phyloP scores from a whole-genome alignment of 1,284 basidiomycete species.

The Tilletia setariae region DNA sequence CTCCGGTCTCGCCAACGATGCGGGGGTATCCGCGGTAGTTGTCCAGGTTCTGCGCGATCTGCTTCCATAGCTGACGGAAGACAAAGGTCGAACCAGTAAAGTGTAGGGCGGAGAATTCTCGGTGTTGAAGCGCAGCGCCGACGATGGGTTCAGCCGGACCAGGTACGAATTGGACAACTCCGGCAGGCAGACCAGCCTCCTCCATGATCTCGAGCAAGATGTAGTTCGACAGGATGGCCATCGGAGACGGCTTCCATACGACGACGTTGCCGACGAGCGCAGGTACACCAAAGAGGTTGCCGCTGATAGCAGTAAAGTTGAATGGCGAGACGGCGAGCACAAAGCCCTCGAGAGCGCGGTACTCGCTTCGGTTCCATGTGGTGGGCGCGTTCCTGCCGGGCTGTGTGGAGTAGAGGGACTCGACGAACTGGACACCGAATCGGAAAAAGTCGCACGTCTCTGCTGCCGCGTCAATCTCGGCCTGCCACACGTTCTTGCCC shows the following conservation, averaged over 20 bases:
- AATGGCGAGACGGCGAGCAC: constrained; percentile 96
- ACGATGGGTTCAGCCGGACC: constrained; percentile 50
- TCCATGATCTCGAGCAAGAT: constrained; percentile 83
- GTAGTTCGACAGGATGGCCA: constrained; percentile 92
- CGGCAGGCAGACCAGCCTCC: constrained; percentile 89
- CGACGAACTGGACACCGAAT: constrained; percentile 93
- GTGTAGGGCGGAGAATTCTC: constrained; percentile 81
- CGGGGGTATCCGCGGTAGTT: constrained; percentile 76
- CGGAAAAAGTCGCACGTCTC: constrained; percentile 93
- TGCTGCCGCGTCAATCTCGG: constrained; percentile 97
- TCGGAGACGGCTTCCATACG: constrained; percentile 96
- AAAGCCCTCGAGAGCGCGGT: constrained; percentile 93
- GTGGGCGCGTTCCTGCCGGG: constrained; percentile 80
- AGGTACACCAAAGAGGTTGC: constrained; percentile 62
- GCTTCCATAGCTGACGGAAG: constrained; percentile 86
- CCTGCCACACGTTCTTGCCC: constrained; percentile 99
- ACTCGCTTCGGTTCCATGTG: constrained; percentile 95
- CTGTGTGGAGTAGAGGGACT: constrained; percentile 87
- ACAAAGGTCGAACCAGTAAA: constrained; percentile 95
- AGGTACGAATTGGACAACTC: constrained; percentile 96
- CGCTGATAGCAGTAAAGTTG: constrained; percentile 67
- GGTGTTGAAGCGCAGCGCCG: constrained; percentile 62
- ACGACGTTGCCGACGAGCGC: constrained; percentile 92
- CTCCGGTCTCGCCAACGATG: constrained; percentile 87
- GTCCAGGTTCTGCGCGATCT: constrained; percentile 76